These are phyloP conservation scores for Lactarius pseudohatsudake DNA, from an alignment of 768 basidiomycete genomes.

Conservation along the genomic window DNA sequence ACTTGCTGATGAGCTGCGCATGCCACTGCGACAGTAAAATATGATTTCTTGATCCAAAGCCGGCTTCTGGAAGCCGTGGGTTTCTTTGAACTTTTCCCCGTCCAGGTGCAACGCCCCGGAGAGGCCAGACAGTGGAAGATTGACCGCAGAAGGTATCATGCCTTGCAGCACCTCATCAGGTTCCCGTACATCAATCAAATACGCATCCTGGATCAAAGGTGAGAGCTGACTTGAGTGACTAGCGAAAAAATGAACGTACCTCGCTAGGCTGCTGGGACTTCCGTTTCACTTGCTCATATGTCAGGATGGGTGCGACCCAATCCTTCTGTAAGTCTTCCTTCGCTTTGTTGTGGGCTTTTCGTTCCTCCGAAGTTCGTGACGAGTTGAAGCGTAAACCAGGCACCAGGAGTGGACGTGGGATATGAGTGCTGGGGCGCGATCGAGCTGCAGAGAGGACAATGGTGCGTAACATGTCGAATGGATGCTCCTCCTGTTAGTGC, in stretches of 20 bases:
- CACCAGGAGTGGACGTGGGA: slow-evolving; percentile 3
- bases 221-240: slow-evolving; percentile 25
- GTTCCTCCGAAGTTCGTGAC: slow-evolving; percentile 32
- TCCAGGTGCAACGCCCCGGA: slow-evolving; percentile 39
- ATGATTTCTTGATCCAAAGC: slow-evolving; percentile 44
- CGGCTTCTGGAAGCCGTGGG: slow-evolving; percentile 40
- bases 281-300: slow-evolving; percentile 81
- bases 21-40: slow-evolving; percentile 53
- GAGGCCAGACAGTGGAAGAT: slow-evolving; percentile 48
- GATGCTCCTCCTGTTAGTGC: too few relatives aligned
- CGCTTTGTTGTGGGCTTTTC: slow-evolving; percentile 41
- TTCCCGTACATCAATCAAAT: slow-evolving; percentile 83
- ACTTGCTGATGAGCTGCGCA: slow-evolving; percentile 46
- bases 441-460: neutral
- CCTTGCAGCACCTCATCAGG: slow-evolving; percentile 51
- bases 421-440: neutral
- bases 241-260: slow-evolving; percentile 39
- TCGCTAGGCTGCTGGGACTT: slow-evolving; percentile 72
- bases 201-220: slow-evolving; percentile 51
- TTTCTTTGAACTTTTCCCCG: slow-evolving; percentile 35
- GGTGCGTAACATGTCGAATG: slow-evolving; percentile 1
- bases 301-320: slow-evolving; percentile 72
- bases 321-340: slow-evolving; percentile 53
- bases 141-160: slow-evolving; percentile 50
- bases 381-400: slow-evolving; percentile 25